phyloP scores from a whole-genome alignment of 257 asterid species.

The Nicotiana otophora region DNA sequence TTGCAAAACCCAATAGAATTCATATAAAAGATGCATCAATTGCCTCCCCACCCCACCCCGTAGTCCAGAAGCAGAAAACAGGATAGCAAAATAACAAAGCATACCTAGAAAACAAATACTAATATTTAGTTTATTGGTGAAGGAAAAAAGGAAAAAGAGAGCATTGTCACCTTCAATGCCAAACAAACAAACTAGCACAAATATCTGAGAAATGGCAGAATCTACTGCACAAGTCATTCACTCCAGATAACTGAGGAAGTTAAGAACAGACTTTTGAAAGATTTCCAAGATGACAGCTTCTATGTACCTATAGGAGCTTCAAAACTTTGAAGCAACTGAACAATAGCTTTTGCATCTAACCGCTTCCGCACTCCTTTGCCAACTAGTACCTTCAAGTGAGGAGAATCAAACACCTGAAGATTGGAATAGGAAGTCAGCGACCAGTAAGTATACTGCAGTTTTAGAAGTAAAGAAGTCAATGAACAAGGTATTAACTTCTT shows the following conservation, averaged over 20 bases:
- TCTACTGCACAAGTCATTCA: neutral
- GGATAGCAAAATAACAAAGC: neutral
- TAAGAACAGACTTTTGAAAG: neutral
- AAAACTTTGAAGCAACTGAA: constrained; percentile 61
- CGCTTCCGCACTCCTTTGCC: constrained; percentile 63
- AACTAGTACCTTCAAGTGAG: constrained; percentile 54
- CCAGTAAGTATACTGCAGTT: neutral
- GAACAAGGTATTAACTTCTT: neutral
- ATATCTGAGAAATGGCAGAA: neutral
- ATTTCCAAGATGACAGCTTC: neutral
- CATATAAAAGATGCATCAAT: neutral
- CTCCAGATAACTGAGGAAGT: neutral
- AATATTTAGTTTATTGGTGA: neutral
- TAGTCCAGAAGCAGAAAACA: neutral
- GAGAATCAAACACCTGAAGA: constrained; percentile 69
- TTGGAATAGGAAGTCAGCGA: neutral
- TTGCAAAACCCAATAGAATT: neutral
- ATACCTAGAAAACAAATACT: neutral
- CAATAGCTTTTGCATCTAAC: constrained; percentile 64
- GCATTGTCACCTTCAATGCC: neutral
- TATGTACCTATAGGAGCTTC: constrained; percentile 65
- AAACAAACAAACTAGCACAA: neutral
- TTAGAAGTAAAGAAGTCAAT: neutral
- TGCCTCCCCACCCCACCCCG: neutral
- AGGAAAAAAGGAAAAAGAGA: neutral